Base-by-base conservation (phyloP, 1,284 basidiomycete genomes). In the Cryptococcus sp. region DNA sequence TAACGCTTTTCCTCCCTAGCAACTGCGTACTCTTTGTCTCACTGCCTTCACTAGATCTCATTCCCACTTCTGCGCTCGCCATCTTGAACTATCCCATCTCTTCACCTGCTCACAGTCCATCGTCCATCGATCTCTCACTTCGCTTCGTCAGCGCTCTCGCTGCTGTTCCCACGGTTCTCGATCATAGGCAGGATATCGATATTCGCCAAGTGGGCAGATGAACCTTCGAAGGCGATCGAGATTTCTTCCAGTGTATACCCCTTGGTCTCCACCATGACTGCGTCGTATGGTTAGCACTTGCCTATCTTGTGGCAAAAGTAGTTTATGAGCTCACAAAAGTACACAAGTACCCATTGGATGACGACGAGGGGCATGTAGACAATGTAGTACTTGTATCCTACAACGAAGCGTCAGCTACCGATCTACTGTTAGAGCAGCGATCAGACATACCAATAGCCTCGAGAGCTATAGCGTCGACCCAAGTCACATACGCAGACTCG, bases 391-490 rank as follows among this genome's bases (percentile, higher is more conserved):
- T 75, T 71, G 55, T 69, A 78, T 2, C 75, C 75, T 54, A 46
- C 19, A 35, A 20, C 17, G 16, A 16, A 40, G 17, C 5, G 27
- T n/a, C 11, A 30, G 13, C 4, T 2, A 35, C 8, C 30, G 43
- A n/a, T 19, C 17, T 15, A 19, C 11, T 43, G 47, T 23, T 6
- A 3, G 3, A 43, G 8, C 41, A n/a, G 1, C 11, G 10, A 13
- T 17, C 19, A 23, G 23, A 57, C 63, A 41, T 42, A 64, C 75
- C 78, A 49, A 81, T 80, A 19, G 65, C 57, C 41, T 73, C 62
- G 49, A 80, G 66, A 17, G 78, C 79, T 49, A 80, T 69, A 2
- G 73, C 61, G 60, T 80, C 78, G 39, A 78, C 77, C 60, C 69
- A 79, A 23, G 69, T 66, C 30, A 68, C 66, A 55, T 73, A 75